Conservation (phyloP, 2,329 filamentous ascomycete genomes). For the Immersiporthe knoxdaviesiana region DNA sequence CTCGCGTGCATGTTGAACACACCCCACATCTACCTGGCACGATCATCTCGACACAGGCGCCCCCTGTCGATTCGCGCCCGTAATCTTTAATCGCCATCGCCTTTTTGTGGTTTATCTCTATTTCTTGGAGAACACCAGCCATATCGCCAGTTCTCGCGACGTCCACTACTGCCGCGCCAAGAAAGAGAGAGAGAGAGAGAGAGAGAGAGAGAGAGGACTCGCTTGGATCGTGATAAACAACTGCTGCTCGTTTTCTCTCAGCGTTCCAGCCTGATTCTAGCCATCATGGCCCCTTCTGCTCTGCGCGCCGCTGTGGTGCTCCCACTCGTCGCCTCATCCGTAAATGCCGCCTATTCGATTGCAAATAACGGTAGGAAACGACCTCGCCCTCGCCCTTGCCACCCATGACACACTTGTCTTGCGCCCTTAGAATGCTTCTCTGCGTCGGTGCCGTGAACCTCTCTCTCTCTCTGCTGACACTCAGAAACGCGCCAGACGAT, state of each 20-base stretch:
- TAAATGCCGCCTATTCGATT: constrained; percentile 26
- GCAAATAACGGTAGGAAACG: constrained; percentile 19
- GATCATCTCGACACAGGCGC: background rate
- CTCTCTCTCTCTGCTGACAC: constrained; percentile 11
- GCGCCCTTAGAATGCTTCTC: constrained; percentile 7
- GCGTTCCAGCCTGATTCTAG: background rate
- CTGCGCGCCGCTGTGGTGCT: constrained; percentile 25
- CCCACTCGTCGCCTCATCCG: constrained; percentile 18
- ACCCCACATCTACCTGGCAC: background rate
- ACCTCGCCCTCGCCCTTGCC: background rate
- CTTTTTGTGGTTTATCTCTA: background rate
- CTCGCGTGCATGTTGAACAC: background rate
- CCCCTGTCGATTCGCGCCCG: background rate
- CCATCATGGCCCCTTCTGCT: constrained; percentile 19
- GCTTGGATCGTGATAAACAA: background rate
- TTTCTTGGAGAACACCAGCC: background rate
- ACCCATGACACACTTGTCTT: constrained; percentile 7
- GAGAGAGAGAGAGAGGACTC: too few relatives aligned
- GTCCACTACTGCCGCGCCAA: background rate
- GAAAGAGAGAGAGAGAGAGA: too few relatives aligned
- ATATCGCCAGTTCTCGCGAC: background rate
- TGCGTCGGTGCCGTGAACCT: constrained; percentile 11
- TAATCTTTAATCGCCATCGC: background rate
- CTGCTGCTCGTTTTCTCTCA: constrained; percentile 20
- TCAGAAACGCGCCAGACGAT: constrained; percentile 42